These are phyloP conservation scores for Oryza rufipogon DNA, from an alignment of 176 grass and related monocot genomes.

Conservation along the genomic window DNA sequence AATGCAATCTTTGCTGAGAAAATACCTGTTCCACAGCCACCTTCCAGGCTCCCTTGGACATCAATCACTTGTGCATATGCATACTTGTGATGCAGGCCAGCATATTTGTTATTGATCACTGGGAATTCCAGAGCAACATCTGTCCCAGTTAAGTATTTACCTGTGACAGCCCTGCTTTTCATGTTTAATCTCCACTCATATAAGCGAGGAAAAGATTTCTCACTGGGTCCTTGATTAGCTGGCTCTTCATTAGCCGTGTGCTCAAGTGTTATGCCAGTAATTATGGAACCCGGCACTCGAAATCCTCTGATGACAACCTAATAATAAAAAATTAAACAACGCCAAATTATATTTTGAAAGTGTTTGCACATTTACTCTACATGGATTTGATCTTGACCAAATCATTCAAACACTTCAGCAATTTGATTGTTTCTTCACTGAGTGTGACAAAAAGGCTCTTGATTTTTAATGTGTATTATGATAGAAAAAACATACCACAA, in stretches of 20 bases:
- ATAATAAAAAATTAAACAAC: neutral
- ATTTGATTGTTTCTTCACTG: too few relatives aligned
- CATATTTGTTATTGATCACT: neutral
- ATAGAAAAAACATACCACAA: too few relatives aligned
- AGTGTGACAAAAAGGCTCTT: too few relatives aligned
- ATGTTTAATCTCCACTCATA: slow-evolving; percentile 32
- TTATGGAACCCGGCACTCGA: neutral
- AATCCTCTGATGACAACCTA: slow-evolving; percentile 38
- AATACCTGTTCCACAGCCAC: slow-evolving; percentile 28
- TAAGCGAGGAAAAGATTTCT: slow-evolving; percentile 2
- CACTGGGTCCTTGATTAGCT: neutral
- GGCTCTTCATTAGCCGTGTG: neutral
- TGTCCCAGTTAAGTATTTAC: slow-evolving; percentile 16
- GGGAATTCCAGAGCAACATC: slow-evolving; percentile 6
- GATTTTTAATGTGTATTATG: too few relatives aligned
- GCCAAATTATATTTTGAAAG: too few relatives aligned
- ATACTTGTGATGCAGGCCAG: slow-evolving; percentile 10
- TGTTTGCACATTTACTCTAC: too few relatives aligned
- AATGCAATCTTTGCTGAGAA: neutral
- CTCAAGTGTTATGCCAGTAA: neutral
- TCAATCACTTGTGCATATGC: slow-evolving; percentile 33
- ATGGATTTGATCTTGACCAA: too few relatives aligned
- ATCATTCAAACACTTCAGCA: too few relatives aligned
- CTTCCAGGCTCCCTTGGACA: neutral
- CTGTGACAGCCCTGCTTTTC: slow-evolving; percentile 15